Conservation (phyloP, 208 protist genomes). For the Trypanosoma cruzi region DNA sequence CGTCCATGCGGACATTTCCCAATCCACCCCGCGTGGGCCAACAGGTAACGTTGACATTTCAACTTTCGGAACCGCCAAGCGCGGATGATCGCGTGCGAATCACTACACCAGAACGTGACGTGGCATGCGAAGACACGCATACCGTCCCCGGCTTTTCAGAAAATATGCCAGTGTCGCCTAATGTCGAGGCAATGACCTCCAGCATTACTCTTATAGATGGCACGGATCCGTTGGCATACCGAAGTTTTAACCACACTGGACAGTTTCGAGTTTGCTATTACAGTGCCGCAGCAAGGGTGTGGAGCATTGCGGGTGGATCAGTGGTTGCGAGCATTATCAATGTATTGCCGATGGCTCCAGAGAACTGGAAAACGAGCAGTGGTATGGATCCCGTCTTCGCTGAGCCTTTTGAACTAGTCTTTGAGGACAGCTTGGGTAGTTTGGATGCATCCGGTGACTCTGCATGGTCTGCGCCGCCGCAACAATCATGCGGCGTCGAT, state of each 20-base stretch:
- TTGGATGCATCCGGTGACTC: slow-evolving; percentile 50
- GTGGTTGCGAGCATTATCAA: slow-evolving; percentile 41
- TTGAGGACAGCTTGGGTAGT: slow-evolving; percentile 47
- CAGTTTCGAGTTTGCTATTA: slow-evolving; percentile 85
- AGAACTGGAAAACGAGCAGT: slow-evolving; percentile 41
- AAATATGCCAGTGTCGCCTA: slow-evolving; percentile 43
- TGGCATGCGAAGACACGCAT: slow-evolving; percentile 49
- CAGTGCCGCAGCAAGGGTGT: slow-evolving; percentile 56
- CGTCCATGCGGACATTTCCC: slow-evolving; percentile 61
- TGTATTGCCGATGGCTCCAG: slow-evolving; percentile 37
- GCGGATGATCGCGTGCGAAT: slow-evolving; percentile 62
- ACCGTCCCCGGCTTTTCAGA: slow-evolving; percentile 41
- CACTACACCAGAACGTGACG: slow-evolving; percentile 27
- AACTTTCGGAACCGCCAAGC: slow-evolving; percentile 45
- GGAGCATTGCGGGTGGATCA: slow-evolving; percentile 77
- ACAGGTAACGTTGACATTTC: slow-evolving; percentile 82
- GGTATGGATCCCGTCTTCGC: slow-evolving; percentile 36
- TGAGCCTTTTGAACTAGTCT: slow-evolving; percentile 53
- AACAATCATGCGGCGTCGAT: slow-evolving; percentile 55
- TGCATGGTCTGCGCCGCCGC: slow-evolving; percentile 65
- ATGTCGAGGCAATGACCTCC: slow-evolving; percentile 36
- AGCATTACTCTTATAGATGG: slow-evolving; percentile 54
- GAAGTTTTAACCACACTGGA: slow-evolving; percentile 74
- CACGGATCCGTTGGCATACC: slow-evolving; percentile 70
- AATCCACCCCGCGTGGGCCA: slow-evolving; percentile 83